A percentile compares a stretch with the other conserved stretches of the same genome.
These are phyloP conservation scores for Cetraspora pellucida DNA, from an alignment of 192 early-diverging fungal species.

Conservation along the genomic window DNA sequence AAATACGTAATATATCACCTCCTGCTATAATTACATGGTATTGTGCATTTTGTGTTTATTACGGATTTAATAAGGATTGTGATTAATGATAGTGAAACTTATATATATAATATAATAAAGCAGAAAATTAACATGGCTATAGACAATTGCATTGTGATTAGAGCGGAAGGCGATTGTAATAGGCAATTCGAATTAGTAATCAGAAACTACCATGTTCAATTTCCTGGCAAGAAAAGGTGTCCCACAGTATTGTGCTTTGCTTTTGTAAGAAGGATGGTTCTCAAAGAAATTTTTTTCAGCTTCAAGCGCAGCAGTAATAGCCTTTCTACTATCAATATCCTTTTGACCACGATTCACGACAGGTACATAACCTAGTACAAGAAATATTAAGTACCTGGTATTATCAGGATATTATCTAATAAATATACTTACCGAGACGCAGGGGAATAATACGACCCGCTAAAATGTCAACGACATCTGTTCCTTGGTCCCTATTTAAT, in stretches of 20 bases:
- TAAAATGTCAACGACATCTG: slow-evolving; percentile 99
- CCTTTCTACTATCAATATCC: slow-evolving; percentile 94
- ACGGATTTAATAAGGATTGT: too few species aligned
- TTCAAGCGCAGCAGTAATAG: slow-evolving; percentile 87
- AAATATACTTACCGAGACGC: slow-evolving; percentile 67
- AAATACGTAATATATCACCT: too few species aligned
- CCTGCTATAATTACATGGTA: too few species aligned
- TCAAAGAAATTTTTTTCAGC: slow-evolving; percentile 92
- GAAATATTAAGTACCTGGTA: neutral
- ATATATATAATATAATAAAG: neutral
- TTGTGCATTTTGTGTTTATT: too few species aligned
- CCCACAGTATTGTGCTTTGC: slow-evolving; percentile 98
- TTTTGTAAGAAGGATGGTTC: slow-evolving; percentile 89
- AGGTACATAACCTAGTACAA: slow-evolving; percentile 85
- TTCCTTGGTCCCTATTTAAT: slow-evolving; percentile 78
- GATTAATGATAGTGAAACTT: too few species aligned
- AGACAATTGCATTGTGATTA: too few species aligned
- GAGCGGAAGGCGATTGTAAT: too few species aligned
- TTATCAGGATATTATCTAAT: slow-evolving; percentile 5
- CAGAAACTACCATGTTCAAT: slow-evolving; percentile 80
- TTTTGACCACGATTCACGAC: slow-evolving; percentile 99
- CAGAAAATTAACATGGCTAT: neutral
- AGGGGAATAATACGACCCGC: slow-evolving; percentile 96
- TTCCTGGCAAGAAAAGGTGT: slow-evolving; percentile 98
- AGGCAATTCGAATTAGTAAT: too few species aligned